Percentiles rank a stretch among this genome's conserved stretches.
Conservation (phyloP, 2,329 filamentous ascomycete species). For the Chalaropsis ovoidea region DNA sequence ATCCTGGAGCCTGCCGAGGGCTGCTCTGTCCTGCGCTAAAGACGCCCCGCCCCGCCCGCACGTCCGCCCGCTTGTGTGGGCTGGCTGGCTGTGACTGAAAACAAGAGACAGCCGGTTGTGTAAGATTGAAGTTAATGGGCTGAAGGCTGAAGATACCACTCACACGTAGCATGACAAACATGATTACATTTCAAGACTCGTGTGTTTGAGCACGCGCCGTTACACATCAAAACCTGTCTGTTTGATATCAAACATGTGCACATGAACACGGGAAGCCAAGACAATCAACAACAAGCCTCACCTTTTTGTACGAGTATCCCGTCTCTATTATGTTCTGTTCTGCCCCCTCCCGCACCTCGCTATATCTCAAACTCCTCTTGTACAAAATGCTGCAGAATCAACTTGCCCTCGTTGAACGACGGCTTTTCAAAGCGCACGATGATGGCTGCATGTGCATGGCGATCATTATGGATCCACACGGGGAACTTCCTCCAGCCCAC, state of each 20-base stretch:
- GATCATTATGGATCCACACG: constrained; percentile 64
- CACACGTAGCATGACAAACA: constrained; percentile 1
- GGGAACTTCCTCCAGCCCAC: constrained; percentile 55
- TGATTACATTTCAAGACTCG: not conserved
- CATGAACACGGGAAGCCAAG: not conserved
- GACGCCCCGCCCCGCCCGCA: too few species aligned
- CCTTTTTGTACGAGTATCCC: not conserved
- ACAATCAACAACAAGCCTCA: not conserved
- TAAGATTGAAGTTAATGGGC: not conserved
- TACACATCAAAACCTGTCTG: not conserved
- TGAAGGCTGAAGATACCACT: not conserved
- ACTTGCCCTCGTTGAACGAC: constrained; percentile 61
- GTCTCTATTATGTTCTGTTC: not conserved
- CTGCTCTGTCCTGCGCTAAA: constrained; percentile 38
- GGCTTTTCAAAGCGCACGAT: constrained; percentile 63
- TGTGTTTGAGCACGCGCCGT: not conserved
- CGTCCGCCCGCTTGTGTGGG: not conserved
- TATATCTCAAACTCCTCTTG: constrained; percentile 52
- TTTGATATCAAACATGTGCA: not conserved
- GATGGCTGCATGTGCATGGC: constrained; percentile 84
- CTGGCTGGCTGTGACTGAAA: not conserved
- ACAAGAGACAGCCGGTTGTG: not conserved
- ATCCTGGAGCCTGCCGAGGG: constrained; percentile 80
- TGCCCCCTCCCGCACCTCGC: not conserved
- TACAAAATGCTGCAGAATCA: constrained; percentile 74